Base-by-base conservation (phyloP, 1,139 yeast species). In the Pichia sp. region DNA sequence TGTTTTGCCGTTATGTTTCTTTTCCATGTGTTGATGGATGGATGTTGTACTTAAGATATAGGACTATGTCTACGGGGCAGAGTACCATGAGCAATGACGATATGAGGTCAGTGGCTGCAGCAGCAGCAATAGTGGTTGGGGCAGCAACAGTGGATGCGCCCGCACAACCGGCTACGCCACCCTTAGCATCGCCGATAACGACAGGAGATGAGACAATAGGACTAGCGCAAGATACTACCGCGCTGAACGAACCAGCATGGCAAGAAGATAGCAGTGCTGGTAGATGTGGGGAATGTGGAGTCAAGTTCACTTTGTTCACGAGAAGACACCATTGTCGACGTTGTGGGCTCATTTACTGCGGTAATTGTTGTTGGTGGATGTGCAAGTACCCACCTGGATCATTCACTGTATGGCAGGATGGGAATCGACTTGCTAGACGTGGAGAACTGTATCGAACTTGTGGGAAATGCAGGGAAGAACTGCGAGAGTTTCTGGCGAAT, bases 291-390 rank as follows among this genome's bases (percentile, higher is more conserved):
- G 57, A 77, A 11, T 91, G 98, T 56, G 58, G 62, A 23, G 45
- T 58, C 1, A 47, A 51, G 27, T 91, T 81, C 60, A 67, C 81
- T 1, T 63, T 88, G 44, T 74, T 84, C 55, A 73, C 69, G 53
- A 70, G 98, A 40, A 72, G 93, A 44, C 98, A 93, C 59, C 98
- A 91, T 59, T 91, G 99, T 57, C 67, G 94, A 53, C 73, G 79
- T 55, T 83, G 96, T 66, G 91, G 96, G 27, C 59, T 75, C 37
- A 79, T 84, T 5, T 82, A 78, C 20, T 82, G 96, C 61, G 77
- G 76, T 29, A 49, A 62, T 38, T 79, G 94, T 55, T 74, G 94
- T 18, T 54, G 63, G 12, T 66, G 69, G 19, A 55, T 58, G 25
- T 64, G 57, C 47, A 37, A 56, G 31, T 66, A 56, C 63, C 68